Evolutionary conservation across 345 rosid species (phyloP).

Genomic region (Theobroma cacao): DNA sequence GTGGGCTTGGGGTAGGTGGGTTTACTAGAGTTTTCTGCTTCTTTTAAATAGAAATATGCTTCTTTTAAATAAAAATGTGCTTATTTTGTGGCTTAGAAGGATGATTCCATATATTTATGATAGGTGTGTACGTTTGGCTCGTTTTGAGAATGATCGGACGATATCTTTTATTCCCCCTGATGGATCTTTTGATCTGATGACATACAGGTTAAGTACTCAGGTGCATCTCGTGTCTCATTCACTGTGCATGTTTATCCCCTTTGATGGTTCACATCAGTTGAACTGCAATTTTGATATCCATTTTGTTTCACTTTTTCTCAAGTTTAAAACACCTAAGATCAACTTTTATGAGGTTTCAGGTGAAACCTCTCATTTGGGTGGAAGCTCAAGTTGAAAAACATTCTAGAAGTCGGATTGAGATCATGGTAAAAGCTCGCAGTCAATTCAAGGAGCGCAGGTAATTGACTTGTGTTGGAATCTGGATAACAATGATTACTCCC

Average conservation of each 20-base stretch:
- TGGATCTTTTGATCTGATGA: constrained; percentile 60
- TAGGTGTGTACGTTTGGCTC: constrained; percentile 79
- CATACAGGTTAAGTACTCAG: constrained; percentile 27
- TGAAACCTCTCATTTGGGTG: constrained; percentile 76
- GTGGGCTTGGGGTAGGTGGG: too few species aligned
- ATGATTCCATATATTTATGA: not conserved
- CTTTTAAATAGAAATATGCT: not conserved
- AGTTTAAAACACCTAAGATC: not conserved
- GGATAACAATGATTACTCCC: not conserved
- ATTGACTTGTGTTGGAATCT: not conserved
- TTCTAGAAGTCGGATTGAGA: constrained; percentile 70
- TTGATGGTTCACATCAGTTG: not conserved
- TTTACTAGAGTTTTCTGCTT: constrained; percentile 3
- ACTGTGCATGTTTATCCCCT: not conserved
- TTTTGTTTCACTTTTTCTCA: not conserved
- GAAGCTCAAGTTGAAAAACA: constrained; percentile 73
- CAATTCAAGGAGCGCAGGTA: constrained; percentile 79
- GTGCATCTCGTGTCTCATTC: not conserved
- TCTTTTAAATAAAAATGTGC: too few species aligned
- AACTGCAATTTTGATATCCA: not conserved
- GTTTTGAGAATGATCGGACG: constrained; percentile 57
- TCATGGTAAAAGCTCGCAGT: constrained; percentile 67
- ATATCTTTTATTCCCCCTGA: constrained; percentile 60
- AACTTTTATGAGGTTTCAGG: constrained; percentile 33
- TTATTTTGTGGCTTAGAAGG: not conserved